These are phyloP conservation scores for Hortiboletus flavorubellus DNA, from an alignment of 768 basidiomycete species.

Conservation along the genomic window DNA sequence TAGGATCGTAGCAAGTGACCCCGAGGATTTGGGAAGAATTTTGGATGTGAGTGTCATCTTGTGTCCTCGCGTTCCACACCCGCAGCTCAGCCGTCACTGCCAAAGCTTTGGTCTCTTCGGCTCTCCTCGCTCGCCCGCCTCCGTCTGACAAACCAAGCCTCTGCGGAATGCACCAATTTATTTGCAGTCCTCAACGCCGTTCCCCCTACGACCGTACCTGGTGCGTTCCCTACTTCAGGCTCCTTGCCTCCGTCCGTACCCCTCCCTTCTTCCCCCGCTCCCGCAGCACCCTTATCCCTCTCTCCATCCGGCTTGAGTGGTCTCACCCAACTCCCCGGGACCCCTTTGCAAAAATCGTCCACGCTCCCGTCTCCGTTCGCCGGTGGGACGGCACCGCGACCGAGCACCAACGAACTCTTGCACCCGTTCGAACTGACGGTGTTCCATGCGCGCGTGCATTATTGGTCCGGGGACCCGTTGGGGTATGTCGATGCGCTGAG, in stretches of 20 bases:
- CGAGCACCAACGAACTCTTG: constrained; percentile 7
- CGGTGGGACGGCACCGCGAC: constrained; percentile 23
- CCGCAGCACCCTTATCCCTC: constrained; percentile 5
- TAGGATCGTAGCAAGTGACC: constrained; percentile 64
- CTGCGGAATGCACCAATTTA: constrained; percentile 79
- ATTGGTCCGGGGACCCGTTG: constrained; percentile 80
- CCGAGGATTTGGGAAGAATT: constrained; percentile 61
- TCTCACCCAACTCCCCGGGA: constrained; percentile 22
- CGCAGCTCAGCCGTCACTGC: not conserved
- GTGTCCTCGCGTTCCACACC: not conserved
- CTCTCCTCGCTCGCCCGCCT: constrained; percentile 75
- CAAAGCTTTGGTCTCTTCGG: constrained; percentile 80
- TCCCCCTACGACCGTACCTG: constrained; percentile 48
- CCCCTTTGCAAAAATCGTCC: constrained; percentile 20
- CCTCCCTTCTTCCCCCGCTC: constrained; percentile 36
- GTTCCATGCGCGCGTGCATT: constrained; percentile 69
- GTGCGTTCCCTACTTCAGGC: constrained; percentile 46
- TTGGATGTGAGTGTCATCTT: constrained; percentile 52
- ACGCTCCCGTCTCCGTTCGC: not conserved
- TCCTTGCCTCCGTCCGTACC: constrained; percentile 4
- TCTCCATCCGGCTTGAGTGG: constrained; percentile 23
- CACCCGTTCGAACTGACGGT: constrained; percentile 56
- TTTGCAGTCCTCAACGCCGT: constrained; percentile 66
- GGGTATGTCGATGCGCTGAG: constrained; percentile 74
- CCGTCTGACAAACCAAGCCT: constrained; percentile 83